These are phyloP conservation scores for Aureobasidium zeae DNA, from an alignment of 2,329 filamentous ascomycete species.

Conservation along the genomic window DNA sequence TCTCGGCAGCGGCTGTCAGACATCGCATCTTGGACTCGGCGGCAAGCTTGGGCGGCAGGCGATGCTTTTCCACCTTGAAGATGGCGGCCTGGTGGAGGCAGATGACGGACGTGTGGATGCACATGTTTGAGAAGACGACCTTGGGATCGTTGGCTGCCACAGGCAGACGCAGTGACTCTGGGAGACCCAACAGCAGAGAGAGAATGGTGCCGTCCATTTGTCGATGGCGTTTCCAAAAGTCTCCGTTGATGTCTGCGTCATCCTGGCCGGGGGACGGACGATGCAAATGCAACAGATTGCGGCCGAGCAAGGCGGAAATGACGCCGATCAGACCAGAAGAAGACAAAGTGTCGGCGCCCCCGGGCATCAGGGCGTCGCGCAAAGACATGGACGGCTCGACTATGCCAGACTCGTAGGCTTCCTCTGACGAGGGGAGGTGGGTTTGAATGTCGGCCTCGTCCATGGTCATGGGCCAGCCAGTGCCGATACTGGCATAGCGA, in stretches of 20 bases:
- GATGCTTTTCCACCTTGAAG: constrained; percentile 89
- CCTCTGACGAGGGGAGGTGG: constrained; percentile 72
- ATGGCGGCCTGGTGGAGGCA: constrained; percentile 98
- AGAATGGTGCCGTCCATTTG: constrained; percentile 82
- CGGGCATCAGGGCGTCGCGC: constrained; percentile 57
- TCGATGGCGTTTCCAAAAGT: constrained; percentile 92
- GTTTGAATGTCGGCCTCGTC: constrained; percentile 88
- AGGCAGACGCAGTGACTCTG: constrained; percentile 69
- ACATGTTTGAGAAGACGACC: constrained; percentile 91
- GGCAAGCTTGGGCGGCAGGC: constrained; percentile 64
- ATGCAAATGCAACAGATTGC: constrained; percentile 84
- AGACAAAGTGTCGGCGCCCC: constrained; percentile 65
- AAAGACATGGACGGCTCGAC: constrained; percentile 64
- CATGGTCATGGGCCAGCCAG: constrained; percentile 91
- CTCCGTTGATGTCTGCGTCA: constrained; percentile 78
- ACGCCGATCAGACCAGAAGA: constrained; percentile 72
- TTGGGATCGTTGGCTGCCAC: constrained; percentile 68
- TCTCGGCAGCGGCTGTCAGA: constrained; percentile 86
- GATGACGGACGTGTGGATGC: constrained; percentile 90
- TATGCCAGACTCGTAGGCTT: constrained; percentile 72
- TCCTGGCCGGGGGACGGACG: constrained; percentile 59
- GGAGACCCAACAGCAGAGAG: constrained; percentile 77
- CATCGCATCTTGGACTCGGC: constrained; percentile 89
- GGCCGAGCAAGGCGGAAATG: constrained; percentile 82
- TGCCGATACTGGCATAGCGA: constrained; percentile 89